Evolutionary conservation across 139 green algal genomes (phyloP), one percentile per base, ranked within the genome.

Genomic region (Coelastrella sp.): DNA sequence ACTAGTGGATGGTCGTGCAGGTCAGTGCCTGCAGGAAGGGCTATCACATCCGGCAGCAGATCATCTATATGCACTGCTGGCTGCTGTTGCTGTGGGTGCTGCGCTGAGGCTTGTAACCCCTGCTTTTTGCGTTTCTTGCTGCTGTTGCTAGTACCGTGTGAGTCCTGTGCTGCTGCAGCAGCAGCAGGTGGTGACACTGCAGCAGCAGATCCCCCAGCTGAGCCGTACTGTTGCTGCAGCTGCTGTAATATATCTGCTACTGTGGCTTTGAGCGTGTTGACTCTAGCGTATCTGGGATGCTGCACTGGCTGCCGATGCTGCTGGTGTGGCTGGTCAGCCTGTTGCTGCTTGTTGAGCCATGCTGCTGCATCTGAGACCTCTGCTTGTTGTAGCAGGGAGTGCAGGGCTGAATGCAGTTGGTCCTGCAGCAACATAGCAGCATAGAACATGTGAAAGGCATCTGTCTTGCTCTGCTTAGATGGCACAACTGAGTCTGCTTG

Each of bases 1-100:
- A 99, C 98, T 23, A 99, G 85, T 5, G 94, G 93, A 84, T 99
- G 96, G 71, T 95, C 94, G 91, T 99, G 97, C 22, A 99, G 91
- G 86, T 98, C 95, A 16, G 96, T 98, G 64, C 96, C 96, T 3
- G 96, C 82, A 14, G 98, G 97, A 10, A 99, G 94, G 0, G 94
- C 32, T 23, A 99, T 89, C n/a, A 99, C 79, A 78, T 99, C 95
- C 3, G 95, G 93, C 75, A 99, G 91, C 68, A 97, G 87, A 3
- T 80, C 20, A 80, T 99, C 95, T 4, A 91, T 57, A 3, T 81
- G 20, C 23, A 87, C 77, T 58, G 19, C 58, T 58, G 23, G 14
- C 66, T 20, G 65, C 79, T 59, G 23, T 73, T 78, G 80, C 73
- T 89, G 13, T 13, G 11, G 5, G 54, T n/a, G 54, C 47, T 64